These are phyloP conservation scores for Flaveria bidentis DNA, from an alignment of 129 eudicot genomes.

Conservation along the genomic window DNA sequence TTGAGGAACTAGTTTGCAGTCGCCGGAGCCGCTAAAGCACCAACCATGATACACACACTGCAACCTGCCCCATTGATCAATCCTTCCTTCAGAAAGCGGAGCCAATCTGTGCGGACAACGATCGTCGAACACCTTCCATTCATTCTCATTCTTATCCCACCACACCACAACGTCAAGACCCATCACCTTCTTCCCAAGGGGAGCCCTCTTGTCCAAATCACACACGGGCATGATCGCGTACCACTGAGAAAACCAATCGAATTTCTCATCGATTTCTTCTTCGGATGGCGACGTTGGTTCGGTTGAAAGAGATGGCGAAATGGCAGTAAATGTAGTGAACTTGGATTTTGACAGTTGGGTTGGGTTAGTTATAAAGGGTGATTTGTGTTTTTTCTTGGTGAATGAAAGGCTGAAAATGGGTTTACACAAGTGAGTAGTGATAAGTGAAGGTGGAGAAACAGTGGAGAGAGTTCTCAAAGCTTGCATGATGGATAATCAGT, in stretches of 20 bases:
- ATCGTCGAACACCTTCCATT: constrained; percentile 84
- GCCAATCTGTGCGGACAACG: constrained; percentile 78
- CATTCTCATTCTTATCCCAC: constrained; percentile 69
- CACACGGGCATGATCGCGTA: constrained; percentile 44
- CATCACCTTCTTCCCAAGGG: constrained; percentile 64
- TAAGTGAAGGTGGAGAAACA: constrained; percentile 31
- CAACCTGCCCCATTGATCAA: constrained; percentile 3
- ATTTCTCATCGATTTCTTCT: too few species aligned
- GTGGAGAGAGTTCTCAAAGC: constrained; percentile 49
- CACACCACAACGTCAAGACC: constrained; percentile 39
- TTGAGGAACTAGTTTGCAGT: constrained; percentile 1
- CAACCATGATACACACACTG: constrained; percentile 15
- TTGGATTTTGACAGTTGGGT: constrained; percentile 12
- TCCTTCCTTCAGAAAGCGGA: constrained; percentile 67
- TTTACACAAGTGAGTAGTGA: constrained; percentile 23
- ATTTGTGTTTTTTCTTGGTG: constrained; percentile 4
- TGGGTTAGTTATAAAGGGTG: background rate
- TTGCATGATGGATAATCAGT: constrained; percentile 37
- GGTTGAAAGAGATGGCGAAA: constrained; percentile 2
- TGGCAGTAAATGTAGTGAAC: constrained; percentile 38
- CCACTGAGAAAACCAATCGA: too few species aligned
- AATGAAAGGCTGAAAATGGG: constrained; percentile 35
- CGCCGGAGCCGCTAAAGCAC: background rate
- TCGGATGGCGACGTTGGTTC: background rate
- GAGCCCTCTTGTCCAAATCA: constrained; percentile 77